Base-by-base conservation (phyloP, 371 early-diverging fungal species). In the Syncephalastrum contaminatum region DNA sequence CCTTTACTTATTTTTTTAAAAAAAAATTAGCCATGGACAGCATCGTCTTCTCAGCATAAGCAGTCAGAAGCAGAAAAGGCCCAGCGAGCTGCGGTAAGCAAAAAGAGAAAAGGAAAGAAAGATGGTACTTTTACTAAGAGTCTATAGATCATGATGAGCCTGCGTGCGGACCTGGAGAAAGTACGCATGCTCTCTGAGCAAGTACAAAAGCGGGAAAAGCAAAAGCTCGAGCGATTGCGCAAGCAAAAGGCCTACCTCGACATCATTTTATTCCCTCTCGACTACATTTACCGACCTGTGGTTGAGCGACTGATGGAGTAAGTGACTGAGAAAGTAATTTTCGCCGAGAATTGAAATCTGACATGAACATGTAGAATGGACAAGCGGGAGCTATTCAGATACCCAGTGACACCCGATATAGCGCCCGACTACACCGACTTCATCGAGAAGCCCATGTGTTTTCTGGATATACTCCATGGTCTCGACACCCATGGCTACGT, bases 1-100 rank as follows among this genome's bases (percentile, higher is more conserved):
- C 4, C 19, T 41, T 46, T 48, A 45, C 12, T 27, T 46, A 18
- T 12, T 6, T 30, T 6, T 30, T 47, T 48, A 1, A n/a, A n/a
- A n/a, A n/a, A n/a, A n/a, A 24, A 21, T 19, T 59, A 90, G 86
- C 96, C 98, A 15, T 96, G 98, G 96, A 94, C 96, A 0, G 94
- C 93, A 2, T 87, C 87, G n/a, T 86, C 87, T 0, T 85, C 93
- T 0, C 88, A 87, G 48, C 81, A 85, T 50, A 87, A 89, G 36
- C 89, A 91, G 39, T 86, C 87, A 16, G 94, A 94, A 62, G 83
- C 86, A 44, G 87, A 86, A 48, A 87, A 87, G 59, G 83, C 83
- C 14, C 83, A 83, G 47, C 77, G 84, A 20, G 87, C 85, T 55
- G 67, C 75, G 49, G 73, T 85, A 63, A 62, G 64, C 13, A 13